Base-by-base conservation (phyloP, 2,329 filamentous ascomycete species). In the Hypoxylon sp. region DNA sequence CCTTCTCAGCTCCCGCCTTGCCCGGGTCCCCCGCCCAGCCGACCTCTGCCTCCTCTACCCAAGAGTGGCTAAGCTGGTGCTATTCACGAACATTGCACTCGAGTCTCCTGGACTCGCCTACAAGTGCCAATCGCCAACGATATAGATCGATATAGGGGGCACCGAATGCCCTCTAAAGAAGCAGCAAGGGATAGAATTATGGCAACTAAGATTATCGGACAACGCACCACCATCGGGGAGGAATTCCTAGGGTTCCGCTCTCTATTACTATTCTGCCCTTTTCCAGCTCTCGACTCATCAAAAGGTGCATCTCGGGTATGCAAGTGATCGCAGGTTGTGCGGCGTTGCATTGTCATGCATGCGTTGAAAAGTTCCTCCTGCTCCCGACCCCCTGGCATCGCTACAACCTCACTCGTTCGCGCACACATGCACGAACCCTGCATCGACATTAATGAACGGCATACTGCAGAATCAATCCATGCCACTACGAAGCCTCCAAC, bases 1-100 rank as follows among this genome's bases (percentile, higher is more conserved):
- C 88, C 88, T 70, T 89, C 88, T 74, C 87, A 90, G 77, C 87
- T 91, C 72, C 88, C 88, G 82, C 88, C 88, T 73, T 90, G 88
- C 86, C 88, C 88, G 60, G 88, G 88, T 74, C 88, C 88, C 67
- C 88, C 88, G 75, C 88, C 88, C 70, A 88, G 85, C 80, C 84
- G 88, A 61, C 88, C 88, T 80, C 86, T 90, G 59, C 88, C 88
- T 79, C 86, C 88, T 80, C 86, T 90, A 70, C 88, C 88, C 78
- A 90, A 89, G 82, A 83, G 85, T 76, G 83, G 82, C 74, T 88
- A 88, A 77, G 66, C 48, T 75, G 58, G 69, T 35, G 46, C 47
- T 26, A n/a, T 46, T 39, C 22, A 19, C 57, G 17, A 63, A 46
- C 48, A 61, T 48, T 44, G 29, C 57, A 60, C 50, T 62, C 62